Percentiles rank a stretch among this genome's conserved stretches.
Conservation (phyloP, 1,284 basidiomycete genomes). For the Cystobasidium sp. region DNA sequence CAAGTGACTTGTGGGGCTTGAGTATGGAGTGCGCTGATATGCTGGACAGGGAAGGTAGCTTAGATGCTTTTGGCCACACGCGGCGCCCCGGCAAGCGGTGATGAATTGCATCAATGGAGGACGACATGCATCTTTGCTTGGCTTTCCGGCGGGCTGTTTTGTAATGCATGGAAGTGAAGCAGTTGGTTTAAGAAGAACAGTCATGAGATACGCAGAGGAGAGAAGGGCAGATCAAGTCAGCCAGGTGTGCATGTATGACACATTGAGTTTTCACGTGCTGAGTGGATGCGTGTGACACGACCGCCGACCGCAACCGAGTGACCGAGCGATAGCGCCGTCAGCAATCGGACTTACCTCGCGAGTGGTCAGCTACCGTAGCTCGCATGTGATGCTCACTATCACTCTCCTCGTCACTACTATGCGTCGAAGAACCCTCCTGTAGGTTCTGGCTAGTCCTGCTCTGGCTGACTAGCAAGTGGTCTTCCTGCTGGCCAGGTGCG, state of each 20-base stretch:
- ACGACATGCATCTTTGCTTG: constrained; percentile 28
- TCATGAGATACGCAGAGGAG: background rate
- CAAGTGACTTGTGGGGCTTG: background rate
- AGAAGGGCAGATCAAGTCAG: constrained; percentile 10
- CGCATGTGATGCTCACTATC: background rate
- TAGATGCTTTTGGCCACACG: background rate
- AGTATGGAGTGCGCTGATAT: background rate
- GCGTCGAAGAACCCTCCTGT: background rate
- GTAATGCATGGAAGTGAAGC: constrained; percentile 2
- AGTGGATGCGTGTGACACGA: constrained; percentile 3
- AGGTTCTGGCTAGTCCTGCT: constrained; percentile 3
- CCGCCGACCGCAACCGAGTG: background rate
- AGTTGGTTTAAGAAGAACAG: background rate
- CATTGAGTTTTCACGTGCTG: constrained; percentile 8
- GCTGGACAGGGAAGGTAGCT: background rate
- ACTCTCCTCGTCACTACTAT: constrained; percentile 4
- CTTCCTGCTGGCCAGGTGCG: constrained; percentile 8
- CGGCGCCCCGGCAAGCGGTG: background rate
- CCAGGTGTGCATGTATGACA: constrained; percentile 7
- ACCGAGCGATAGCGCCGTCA: constrained; percentile 12
- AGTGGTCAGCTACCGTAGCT: background rate
- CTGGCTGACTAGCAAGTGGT: constrained; percentile 7
- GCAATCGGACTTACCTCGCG: constrained; percentile 5
- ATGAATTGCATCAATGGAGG: constrained; percentile 40
- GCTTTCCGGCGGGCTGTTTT: constrained; percentile 4